Base-by-base conservation (phyloP, 2,329 filamentous ascomycete genomes). In the Ceratocystis colombiana region DNA sequence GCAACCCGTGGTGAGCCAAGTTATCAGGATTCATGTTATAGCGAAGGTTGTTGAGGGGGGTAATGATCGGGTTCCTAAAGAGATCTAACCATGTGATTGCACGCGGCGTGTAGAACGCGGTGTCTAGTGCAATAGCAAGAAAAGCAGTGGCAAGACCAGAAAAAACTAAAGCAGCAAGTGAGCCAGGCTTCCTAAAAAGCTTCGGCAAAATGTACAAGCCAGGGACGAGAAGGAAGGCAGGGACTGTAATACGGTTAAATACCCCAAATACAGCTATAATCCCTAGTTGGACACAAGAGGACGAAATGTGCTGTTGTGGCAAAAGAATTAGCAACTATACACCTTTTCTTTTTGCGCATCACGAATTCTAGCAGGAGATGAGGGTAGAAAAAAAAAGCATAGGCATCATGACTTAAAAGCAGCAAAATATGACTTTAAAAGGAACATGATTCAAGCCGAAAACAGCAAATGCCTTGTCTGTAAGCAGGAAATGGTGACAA, bases 201-300 rank as follows among this genome's bases (percentile, higher is more conserved):
- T 96, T 88, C 70, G 90, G 90, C 74, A 97, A 79, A 73, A 99
- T 80, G 73, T 86, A 87, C 73, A 96, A 78, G 45, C 88, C 87
- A 64, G 94, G 93, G 73, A 96, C 84, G 67, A 96, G 75, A 69
- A 99, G 77, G 74, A 96, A 99, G 15, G 92, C 93, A 59, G 93
- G 93, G 75, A 97, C 97, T 8, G 94, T 99, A 72, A 97, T 96
- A 70, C 94, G 86, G 76, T 97, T 99, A 77, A 99, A 99, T 67
- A 93, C 78, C 62, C 94, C 94, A 72, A 94, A 88, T 15, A 96
- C 87, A 64, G 84, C 81, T 65, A 96, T 84, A 68, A 92, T 85
- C 37, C 90, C 90, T 50, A 99, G 83, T 53, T 94, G 80, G 50
- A 84, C 82, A 67, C 88, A 91, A 22, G 91, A 86, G 66, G 90